phyloP scores from a whole-genome alignment of 768 basidiomycete genomes.

The Mrakia blollopis region DNA sequence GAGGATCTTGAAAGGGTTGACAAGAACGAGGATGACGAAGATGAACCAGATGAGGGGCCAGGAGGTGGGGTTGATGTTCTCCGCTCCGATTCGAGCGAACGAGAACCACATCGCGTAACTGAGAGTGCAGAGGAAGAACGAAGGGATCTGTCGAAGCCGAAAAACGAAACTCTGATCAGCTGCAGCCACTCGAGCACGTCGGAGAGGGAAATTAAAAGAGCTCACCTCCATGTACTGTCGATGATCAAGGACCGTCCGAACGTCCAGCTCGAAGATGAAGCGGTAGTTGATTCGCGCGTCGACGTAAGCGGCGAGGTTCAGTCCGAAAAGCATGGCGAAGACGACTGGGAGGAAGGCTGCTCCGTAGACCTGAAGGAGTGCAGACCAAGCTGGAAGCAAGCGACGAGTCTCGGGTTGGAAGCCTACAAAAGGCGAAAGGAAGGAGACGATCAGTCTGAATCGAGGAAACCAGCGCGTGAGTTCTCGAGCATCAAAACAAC shows the following conservation, averaged over 20 bases:
- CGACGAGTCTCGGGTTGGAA: conserved; percentile 54
- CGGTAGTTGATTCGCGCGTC: conserved; percentile 71
- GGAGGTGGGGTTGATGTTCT: conserved; percentile 57
- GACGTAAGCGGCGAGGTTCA: conserved; percentile 82
- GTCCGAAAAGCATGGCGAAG: conserved; percentile 68
- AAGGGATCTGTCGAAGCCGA: conserved; percentile 57
- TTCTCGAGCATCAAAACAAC: no score
- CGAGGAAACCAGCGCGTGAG: background rate
- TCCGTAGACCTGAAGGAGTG: conserved; percentile 71
- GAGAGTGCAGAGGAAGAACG: conserved; percentile 68
- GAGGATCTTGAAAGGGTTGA: conserved; percentile 71
- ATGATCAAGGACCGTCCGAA: conserved; percentile 66
- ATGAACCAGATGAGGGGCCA: conserved; percentile 63
- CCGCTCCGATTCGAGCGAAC: conserved; percentile 58
- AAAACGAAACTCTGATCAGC: background rate
- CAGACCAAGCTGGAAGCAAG: conserved; percentile 63
- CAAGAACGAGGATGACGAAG: conserved; percentile 55
- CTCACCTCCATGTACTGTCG: conserved; percentile 54
- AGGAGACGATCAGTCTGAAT: background rate
- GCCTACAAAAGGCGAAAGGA: conserved; percentile 46
- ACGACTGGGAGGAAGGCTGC: conserved; percentile 67
- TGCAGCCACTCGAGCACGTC: no score
- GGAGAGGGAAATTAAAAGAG: no score
- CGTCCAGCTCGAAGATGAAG: conserved; percentile 81
- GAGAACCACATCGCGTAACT: conserved; percentile 75